Conservation (phyloP, 2,329 filamentous ascomycete genomes). For the Epichloe glyceriae region DNA sequence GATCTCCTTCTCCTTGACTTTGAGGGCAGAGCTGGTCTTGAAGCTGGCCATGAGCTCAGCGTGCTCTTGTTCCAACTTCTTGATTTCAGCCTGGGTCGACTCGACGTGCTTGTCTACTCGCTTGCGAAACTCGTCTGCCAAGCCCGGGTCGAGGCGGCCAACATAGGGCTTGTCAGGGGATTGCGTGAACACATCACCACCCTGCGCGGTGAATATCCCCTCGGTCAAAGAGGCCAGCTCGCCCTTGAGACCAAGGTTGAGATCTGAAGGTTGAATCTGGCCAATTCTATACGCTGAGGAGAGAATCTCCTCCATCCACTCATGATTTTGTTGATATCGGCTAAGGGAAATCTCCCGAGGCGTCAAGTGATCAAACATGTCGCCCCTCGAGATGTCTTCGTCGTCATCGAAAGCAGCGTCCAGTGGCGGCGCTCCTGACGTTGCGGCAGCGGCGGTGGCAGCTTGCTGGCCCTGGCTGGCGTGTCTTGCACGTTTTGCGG, state of each 20-base stretch:
- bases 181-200: constrained; percentile 31
- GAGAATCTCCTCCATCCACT: constrained; percentile 98
- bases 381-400: constrained; percentile 75
- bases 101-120: constrained; percentile 60
- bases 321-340: constrained; percentile 87
- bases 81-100: constrained; percentile 67
- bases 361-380: constrained; percentile 80
- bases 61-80: constrained; percentile 71
- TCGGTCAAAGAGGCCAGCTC: constrained; percentile 71
- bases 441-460: constrained; percentile 11
- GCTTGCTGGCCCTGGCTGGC: constrained; percentile 26
- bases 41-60: constrained; percentile 62
- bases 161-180: constrained; percentile 46
- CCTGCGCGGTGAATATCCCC: constrained; percentile 64
- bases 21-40: constrained; percentile 55
- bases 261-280: constrained; percentile 76
- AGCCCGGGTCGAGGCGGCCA: constrained; percentile 53
- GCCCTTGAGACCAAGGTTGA: constrained; percentile 75
- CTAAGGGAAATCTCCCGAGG: constrained; percentile 78
- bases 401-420: constrained; percentile 61
- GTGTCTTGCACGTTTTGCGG: constrained; percentile 41
- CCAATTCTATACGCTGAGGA: constrained; percentile 77
- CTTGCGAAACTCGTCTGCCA: constrained; percentile 73
- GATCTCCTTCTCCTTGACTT: constrained; percentile 63
- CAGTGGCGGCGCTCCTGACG: constrained; percentile 24